Base-by-base conservation (phyloP, 2,329 filamentous ascomycete species). In the Aspergillus floridensis region DNA sequence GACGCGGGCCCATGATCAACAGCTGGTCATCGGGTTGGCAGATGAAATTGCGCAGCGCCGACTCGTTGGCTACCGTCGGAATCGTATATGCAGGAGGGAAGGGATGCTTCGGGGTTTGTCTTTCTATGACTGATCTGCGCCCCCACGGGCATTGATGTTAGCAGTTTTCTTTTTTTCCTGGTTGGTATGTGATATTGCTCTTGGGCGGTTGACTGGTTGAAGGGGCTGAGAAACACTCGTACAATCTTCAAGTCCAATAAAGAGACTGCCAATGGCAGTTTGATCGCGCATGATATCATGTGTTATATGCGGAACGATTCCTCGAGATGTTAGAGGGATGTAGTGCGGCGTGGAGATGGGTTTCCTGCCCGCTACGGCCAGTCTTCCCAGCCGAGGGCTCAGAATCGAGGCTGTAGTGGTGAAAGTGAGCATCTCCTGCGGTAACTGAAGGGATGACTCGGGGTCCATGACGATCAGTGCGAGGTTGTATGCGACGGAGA, bases 181-280 rank as follows among this genome's bases (percentile, higher is more conserved):
- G 32, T 35, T 16, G 14, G 11, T 3, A 4, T 2, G 2, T 12
- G 22, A n/a, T 50, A 29, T 38, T 22, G 38, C 12, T 16, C 14
- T 16, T 35, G 32, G 14, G 31, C 29, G 14, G 12, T 29, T 31
- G 10, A 16, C 1, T n/a, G 5, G n/a, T 52, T 22, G 41, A 29
- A 55, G 26, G 26, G 32, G 26, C 50, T 11, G 22, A 2, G 41
- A 11, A 48, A 12, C 16, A 8, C 21, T 75, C 90, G 76, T 82
- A 97, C 95, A 98, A 76, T 99, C 95, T 81, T 99, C 95, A 29
- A 98, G 79, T 0, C 89, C 91, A 69, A 95, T 80, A 72, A 96
- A 96, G 3, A 91, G 82, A 26, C 89, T 90, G 29, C 80, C 79
- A 60, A 96, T 81, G 5, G 83, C 73, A 1, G 88, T 87, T 68